Conservation (phyloP, 2,329 filamentous ascomycete species). For the Pyrenophora graminea region DNA sequence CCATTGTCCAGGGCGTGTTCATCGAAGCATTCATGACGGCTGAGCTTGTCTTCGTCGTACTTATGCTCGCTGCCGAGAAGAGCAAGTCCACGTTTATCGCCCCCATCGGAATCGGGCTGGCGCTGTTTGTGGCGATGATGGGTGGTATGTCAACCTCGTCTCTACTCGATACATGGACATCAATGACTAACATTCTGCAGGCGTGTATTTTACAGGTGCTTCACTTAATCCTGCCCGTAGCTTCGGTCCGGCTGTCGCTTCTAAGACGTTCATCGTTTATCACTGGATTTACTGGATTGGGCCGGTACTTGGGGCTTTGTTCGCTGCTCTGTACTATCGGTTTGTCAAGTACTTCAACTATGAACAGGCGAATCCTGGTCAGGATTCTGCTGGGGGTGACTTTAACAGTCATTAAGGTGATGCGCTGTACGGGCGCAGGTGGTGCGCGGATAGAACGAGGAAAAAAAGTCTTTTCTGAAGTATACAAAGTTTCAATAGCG, state of each 20-base stretch:
- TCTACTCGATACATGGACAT: not conserved
- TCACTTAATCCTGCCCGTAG: slow-evolving; percentile 51
- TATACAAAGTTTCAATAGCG: no score
- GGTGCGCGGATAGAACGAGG: no score
- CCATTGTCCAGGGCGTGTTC: slow-evolving; percentile 26
- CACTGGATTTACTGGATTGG: slow-evolving; percentile 53
- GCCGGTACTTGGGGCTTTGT: slow-evolving; percentile 45
- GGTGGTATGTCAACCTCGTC: slow-evolving; percentile 16
- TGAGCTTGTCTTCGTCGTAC: slow-evolving; percentile 28
- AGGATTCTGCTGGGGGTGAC: slow-evolving; percentile 22
- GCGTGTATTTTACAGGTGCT: slow-evolving; percentile 49
- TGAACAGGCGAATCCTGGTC: slow-evolving; percentile 34
- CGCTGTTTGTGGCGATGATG: slow-evolving; percentile 35
- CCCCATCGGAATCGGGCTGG: slow-evolving; percentile 26
- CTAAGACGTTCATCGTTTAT: slow-evolving; percentile 35
- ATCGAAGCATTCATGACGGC: slow-evolving; percentile 31
- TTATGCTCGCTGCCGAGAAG: slow-evolving; percentile 39
- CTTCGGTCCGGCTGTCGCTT: slow-evolving; percentile 49
- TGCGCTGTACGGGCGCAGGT: not conserved
- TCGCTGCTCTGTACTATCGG: slow-evolving; percentile 54
- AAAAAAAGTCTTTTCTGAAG: no score
- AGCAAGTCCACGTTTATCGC: slow-evolving; percentile 34
- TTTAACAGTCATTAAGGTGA: not conserved
- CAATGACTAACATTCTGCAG: slow-evolving; percentile 7
- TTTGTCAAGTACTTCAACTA: slow-evolving; percentile 48